Conservation (phyloP, 352 stramenopile species). For the Pythium folliculosum region DNA sequence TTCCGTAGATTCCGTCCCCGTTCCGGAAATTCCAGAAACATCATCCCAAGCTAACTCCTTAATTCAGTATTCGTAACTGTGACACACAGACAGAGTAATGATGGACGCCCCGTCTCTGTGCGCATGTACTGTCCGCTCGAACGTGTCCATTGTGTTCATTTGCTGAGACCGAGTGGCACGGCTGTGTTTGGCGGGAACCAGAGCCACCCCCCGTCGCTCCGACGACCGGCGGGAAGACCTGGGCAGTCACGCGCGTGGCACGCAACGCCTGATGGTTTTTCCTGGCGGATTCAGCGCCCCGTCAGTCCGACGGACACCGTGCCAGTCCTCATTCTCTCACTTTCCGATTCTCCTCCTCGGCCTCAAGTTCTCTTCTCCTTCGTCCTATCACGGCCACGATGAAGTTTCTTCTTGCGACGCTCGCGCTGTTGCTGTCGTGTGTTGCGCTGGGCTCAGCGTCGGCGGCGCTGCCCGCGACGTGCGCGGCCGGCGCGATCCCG, state of each 20-base stretch:
- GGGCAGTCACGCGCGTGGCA: background rate
- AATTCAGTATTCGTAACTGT: too few species aligned
- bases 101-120: background rate
- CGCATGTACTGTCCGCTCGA: too few species aligned
- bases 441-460: constrained; percentile 6
- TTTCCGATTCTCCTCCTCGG: constrained; percentile 10
- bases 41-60: too few species aligned
- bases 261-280: constrained; percentile 7
- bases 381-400: background rate
- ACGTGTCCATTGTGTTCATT: too few species aligned
- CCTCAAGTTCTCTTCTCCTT: constrained; percentile 1
- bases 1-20: too few species aligned
- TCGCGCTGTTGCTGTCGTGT: background rate
- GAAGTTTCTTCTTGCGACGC: constrained; percentile 25
- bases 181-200: too few species aligned
- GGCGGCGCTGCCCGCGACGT: constrained; percentile 24
- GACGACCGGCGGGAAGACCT: background rate
- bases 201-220: too few species aligned
- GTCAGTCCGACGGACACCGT: too few species aligned
- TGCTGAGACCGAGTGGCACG: too few species aligned
- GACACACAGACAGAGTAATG: background rate
- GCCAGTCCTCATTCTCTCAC: constrained; percentile 2
- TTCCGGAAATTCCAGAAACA: too few species aligned
- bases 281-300: too few species aligned
- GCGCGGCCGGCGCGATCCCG: constrained; percentile 21